Percentiles rank a stretch among this genome's conserved stretches.
phyloP scores from a whole-genome alignment of 164 flowering plant species.

The Magnolia officinalis region DNA sequence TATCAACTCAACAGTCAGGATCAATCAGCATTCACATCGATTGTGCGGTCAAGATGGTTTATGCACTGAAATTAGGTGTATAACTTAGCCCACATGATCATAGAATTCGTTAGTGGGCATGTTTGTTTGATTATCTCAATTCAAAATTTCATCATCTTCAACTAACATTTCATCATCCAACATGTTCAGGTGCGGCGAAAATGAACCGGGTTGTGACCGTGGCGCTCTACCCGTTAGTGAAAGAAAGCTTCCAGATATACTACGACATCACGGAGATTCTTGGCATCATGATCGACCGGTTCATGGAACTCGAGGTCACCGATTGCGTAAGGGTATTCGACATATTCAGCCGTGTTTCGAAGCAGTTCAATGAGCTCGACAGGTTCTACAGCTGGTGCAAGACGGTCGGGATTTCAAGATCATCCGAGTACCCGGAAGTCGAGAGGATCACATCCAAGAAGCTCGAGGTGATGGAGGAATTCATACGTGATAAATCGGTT shows the following conservation, averaged over 20 bases:
- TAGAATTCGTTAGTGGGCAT: too few relatives aligned
- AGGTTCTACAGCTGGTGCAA: conserved; percentile 41
- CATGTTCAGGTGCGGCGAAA: conserved; percentile 49
- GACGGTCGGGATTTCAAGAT: conserved; percentile 29
- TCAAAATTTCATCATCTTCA: too few relatives aligned
- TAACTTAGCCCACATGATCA: too few relatives aligned
- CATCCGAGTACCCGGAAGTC: conserved; percentile 50
- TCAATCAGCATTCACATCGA: too few relatives aligned
- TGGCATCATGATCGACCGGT: conserved; percentile 64
- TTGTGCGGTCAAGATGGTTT: too few relatives aligned
- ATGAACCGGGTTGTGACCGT: conserved; percentile 51
- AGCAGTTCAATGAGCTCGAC: conserved; percentile 77
- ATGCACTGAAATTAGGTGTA: too few relatives aligned
- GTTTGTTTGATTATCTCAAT: too few relatives aligned
- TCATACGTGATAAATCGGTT: conserved; percentile 33
- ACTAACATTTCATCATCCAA: too few relatives aligned
- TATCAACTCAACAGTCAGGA: too few relatives aligned
- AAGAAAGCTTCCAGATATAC: conserved; percentile 74
- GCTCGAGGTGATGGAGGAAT: conserved; percentile 48
- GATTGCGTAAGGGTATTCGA: conserved; percentile 68
- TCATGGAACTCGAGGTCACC: conserved; percentile 61
- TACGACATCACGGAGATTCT: conserved; percentile 64
- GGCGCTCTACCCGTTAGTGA: conserved; percentile 62
- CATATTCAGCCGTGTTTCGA: conserved; percentile 55
- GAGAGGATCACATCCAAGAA: conserved; percentile 41